Percentiles rank a stretch among this genome's conserved stretches.
Evolutionary conservation across 257 asterid genomes (phyloP).

Genomic region (Thymus mandschuricus): DNA sequence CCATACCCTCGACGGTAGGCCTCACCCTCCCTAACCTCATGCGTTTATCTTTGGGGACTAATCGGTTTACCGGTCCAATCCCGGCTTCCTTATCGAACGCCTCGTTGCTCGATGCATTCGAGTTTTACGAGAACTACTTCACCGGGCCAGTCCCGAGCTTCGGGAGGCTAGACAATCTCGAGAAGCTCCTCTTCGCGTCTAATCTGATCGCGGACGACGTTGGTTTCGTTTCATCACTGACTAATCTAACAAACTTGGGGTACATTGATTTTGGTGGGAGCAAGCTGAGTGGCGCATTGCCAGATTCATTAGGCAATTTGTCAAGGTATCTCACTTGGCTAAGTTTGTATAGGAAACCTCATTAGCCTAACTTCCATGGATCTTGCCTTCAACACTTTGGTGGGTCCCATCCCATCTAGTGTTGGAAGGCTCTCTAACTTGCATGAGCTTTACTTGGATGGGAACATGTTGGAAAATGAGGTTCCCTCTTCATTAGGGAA

Average conservation of each 20-base stretch:
- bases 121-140: too few relatives aligned
- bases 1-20: not conserved
- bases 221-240: constrained; percentile 40
- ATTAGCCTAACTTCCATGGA: not conserved
- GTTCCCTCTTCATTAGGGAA: constrained; percentile 34
- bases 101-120: too few relatives aligned
- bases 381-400: constrained; percentile 35
- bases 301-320: constrained; percentile 39
- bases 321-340: constrained; percentile 32
- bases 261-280: constrained; percentile 29
- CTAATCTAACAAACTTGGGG: constrained; percentile 35
- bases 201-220: constrained; percentile 32
- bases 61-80: not conserved
- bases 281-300: constrained; percentile 44
- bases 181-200: too few relatives aligned
- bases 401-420: constrained; percentile 32
- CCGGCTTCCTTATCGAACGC: constrained; percentile 1
- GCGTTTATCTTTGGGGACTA: not conserved
- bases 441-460: not conserved
- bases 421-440: constrained; percentile 15
- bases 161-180: too few relatives aligned
- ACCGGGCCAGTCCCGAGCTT: constrained; percentile 38
- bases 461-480: constrained; percentile 7
- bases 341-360: constrained; percentile 39
- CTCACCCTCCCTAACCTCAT: not conserved